A percentile compares a stretch with the other conserved stretches of the same genome.
phyloP scores from a whole-genome alignment of 2,329 filamentous ascomycete genomes.

The Malbranchea zuffiana region DNA sequence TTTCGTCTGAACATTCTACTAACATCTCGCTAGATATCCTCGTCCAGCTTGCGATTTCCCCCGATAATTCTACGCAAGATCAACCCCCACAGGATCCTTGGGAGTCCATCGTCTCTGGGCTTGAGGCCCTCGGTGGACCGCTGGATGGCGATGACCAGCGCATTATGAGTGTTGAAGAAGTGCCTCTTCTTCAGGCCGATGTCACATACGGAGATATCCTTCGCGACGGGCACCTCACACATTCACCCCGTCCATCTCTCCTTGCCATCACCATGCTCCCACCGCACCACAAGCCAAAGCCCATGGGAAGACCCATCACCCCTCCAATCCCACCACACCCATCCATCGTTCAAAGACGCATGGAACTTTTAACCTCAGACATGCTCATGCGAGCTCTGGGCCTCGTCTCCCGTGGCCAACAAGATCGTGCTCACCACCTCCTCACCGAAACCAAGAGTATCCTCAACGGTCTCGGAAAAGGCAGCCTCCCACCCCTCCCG shows the following conservation, averaged over 20 bases:
- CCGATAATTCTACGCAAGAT: slow-evolving; percentile 73
- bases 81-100: slow-evolving; percentile 85
- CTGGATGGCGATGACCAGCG: slow-evolving; percentile 78
- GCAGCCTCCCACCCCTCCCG: slow-evolving; percentile 80
- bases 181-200: slow-evolving; percentile 90
- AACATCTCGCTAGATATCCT: slow-evolving; percentile 56
- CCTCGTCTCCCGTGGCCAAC: slow-evolving; percentile 79
- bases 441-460: slow-evolving; percentile 90
- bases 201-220: slow-evolving; percentile 88
- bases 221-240: slow-evolving; percentile 72
- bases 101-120: slow-evolving; percentile 91
- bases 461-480: slow-evolving; percentile 89
- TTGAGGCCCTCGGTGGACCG: slow-evolving; percentile 84
- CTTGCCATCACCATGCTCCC: slow-evolving; percentile 91
- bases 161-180: slow-evolving; percentile 77
- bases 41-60: slow-evolving; percentile 83
- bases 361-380: slow-evolving; percentile 95
- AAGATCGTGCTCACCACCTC: slow-evolving; percentile 86
- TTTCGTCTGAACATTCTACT: background rate
- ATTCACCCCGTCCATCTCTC: slow-evolving; percentile 79
- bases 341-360: slow-evolving; percentile 85
- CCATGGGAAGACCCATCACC: slow-evolving; percentile 41
- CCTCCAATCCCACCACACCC: slow-evolving; percentile 92
- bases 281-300: slow-evolving; percentile 52
- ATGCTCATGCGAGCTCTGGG: slow-evolving; percentile 92